A percentile compares a stretch with the other conserved stretches of the same genome.
Conservation (phyloP, 495 filamentous ascomycete genomes). For the Talaromyces wortmannii region DNA sequence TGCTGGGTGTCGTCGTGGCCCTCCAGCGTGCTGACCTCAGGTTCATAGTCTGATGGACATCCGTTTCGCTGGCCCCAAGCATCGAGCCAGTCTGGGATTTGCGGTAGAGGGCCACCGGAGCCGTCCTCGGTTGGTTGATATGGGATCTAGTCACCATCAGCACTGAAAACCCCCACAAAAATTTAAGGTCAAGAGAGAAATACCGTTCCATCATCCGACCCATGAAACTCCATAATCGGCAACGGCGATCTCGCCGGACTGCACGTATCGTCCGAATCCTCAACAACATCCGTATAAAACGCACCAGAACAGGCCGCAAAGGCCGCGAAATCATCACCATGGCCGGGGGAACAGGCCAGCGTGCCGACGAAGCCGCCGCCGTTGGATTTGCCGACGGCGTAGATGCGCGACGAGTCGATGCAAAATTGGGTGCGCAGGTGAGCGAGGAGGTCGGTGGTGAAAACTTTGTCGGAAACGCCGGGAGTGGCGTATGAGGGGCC, state of each 20-base stretch:
- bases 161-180: constrained; percentile 14
- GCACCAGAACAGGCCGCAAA: constrained; percentile 36
- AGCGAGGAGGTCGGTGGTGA: constrained; percentile 39
- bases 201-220: constrained; percentile 29
- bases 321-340: constrained; percentile 32
- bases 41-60: constrained; percentile 20
- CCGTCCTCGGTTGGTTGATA: too few species aligned
- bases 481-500: neutral
- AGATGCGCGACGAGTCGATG: constrained; percentile 44
- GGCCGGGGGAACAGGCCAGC: constrained; percentile 40
- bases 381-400: constrained; percentile 52
- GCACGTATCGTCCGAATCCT: constrained; percentile 20
- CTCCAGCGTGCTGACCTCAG: constrained; percentile 23
- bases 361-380: constrained; percentile 49
- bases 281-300: constrained; percentile 11
- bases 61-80: constrained; percentile 27
- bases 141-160: constrained; percentile 15
- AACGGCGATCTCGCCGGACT: constrained; percentile 21
- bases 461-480: constrained; percentile 33
- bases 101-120: constrained; percentile 18
- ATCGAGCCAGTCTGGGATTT: constrained; percentile 21
- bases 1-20: constrained; percentile 35
- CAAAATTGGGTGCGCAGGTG: constrained; percentile 32
- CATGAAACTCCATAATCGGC: constrained; percentile 47
- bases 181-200: neutral